phyloP scores from a whole-genome alignment of 768 basidiomycete species.

The Tylopilus sp. region DNA sequence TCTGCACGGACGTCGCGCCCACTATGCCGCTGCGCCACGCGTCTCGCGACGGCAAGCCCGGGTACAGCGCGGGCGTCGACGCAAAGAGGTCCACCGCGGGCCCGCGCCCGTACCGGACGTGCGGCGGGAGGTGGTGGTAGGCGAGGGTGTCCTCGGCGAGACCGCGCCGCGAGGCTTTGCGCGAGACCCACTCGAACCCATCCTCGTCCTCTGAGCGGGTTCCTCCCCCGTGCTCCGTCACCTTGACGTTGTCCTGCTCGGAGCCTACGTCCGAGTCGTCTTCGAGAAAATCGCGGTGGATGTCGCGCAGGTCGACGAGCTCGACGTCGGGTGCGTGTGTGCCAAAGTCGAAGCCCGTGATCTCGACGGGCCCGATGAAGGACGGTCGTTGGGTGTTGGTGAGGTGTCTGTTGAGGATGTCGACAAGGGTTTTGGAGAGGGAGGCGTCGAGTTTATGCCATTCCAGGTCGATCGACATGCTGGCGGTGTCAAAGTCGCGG shows the following conservation, averaged over 20 bases:
- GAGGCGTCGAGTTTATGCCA: constrained; percentile 80
- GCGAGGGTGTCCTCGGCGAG: constrained; percentile 50
- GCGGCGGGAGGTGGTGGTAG: constrained; percentile 71
- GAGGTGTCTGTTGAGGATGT: constrained; percentile 78
- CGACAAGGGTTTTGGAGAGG: constrained; percentile 65
- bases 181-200: constrained; percentile 79
- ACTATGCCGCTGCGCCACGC: constrained; percentile 41
- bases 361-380: constrained; percentile 89
- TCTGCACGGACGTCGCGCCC: constrained; percentile 14
- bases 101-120: constrained; percentile 62
- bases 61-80: constrained; percentile 46
- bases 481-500: neutral
- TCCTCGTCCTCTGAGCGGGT: constrained; percentile 63
- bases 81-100: constrained; percentile 57
- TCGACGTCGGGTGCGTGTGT: constrained; percentile 79
- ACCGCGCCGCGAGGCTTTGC: constrained; percentile 54
- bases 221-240: constrained; percentile 42
- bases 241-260: constrained; percentile 40
- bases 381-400: constrained; percentile 71
- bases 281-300: constrained; percentile 92
- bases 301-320: constrained; percentile 88
- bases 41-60: constrained; percentile 38
- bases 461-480: constrained; percentile 94
- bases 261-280: constrained; percentile 44
- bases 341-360: constrained; percentile 88